Percentiles rank a stretch among this genome's conserved stretches.
These are phyloP conservation scores for Grosmannia serpens DNA, from an alignment of 2,329 filamentous ascomycete genomes.

Conservation along the genomic window DNA sequence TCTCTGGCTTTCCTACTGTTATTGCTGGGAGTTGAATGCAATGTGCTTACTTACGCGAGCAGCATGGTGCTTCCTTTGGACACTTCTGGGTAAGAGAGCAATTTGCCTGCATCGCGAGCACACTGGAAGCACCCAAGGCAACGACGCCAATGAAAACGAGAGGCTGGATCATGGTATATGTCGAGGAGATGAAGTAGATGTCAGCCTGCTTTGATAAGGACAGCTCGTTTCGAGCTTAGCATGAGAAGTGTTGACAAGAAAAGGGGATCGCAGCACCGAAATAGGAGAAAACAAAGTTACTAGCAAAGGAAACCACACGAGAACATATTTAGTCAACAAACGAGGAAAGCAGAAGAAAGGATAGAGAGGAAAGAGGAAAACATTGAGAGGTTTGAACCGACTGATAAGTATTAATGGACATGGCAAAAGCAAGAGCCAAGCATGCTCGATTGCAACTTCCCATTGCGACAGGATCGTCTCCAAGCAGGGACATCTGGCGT, in stretches of 20 bases:
- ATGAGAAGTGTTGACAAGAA: background rate
- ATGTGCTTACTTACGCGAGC: constrained; percentile 5
- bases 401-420: too few species aligned
- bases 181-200: background rate
- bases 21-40: background rate
- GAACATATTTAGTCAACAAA: too few species aligned
- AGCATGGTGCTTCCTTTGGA: constrained; percentile 5
- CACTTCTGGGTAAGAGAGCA: constrained; percentile 2
- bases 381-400: too few species aligned
- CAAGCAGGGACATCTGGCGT: background rate
- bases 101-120: background rate
- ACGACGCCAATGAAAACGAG: background rate
- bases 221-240: background rate
- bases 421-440: background rate
- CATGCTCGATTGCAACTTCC: background rate
- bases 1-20: too few species aligned
- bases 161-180: background rate
- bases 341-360: background rate
- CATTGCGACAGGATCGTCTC: background rate
- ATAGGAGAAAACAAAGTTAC: too few species aligned
- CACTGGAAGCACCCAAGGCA: background rate
- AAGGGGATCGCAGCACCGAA: background rate
- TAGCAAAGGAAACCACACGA: too few species aligned
- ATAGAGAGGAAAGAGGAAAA: background rate
- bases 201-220: background rate